A percentile compares a stretch with the other conserved stretches of the same genome.
Evolutionary conservation across 192 early-diverging fungal species (phyloP).

Genomic region (Coemansia sp.): DNA sequence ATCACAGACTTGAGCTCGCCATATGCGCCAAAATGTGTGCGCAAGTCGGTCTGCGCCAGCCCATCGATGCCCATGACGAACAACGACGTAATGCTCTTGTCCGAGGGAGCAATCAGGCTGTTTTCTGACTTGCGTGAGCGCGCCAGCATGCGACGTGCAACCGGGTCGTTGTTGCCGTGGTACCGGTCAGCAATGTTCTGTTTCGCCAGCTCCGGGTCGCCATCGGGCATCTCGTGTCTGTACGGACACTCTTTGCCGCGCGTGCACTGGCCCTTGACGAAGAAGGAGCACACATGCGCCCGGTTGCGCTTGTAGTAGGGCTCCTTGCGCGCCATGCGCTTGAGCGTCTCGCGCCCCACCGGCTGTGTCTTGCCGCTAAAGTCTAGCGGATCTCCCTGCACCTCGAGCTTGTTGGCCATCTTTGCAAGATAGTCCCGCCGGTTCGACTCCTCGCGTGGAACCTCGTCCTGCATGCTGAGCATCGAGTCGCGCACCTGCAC

Average conservation of each 20-base stretch:
- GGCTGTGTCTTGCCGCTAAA: conserved; percentile 45
- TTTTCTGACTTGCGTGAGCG: conserved; percentile 54
- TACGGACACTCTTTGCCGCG: conserved; percentile 95
- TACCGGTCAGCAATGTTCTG: conserved; percentile 97
- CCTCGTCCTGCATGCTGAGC: conserved; percentile 69
- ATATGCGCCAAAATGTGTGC: conserved; percentile 72
- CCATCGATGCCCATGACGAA: conserved; percentile 84
- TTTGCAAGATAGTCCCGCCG: conserved; percentile 84
- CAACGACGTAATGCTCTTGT: conserved; percentile 79
- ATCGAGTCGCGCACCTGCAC: conserved; percentile 92
- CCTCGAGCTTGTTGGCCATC: conserved; percentile 57
- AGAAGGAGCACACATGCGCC: conserved; percentile 94
- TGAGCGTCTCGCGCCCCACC: conserved; percentile 59
- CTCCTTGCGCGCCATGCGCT: conserved; percentile 82
- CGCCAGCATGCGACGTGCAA: conserved; percentile 81
- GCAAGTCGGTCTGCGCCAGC: conserved; percentile 70
- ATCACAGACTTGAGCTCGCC: conserved; percentile 90
- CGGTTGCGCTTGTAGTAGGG: conserved; percentile 92
- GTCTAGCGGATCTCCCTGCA: conserved; percentile 21
- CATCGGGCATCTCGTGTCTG: conserved; percentile 85
- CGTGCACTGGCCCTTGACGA: conserved; percentile 91
- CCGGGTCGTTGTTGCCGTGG: conserved; percentile 92
- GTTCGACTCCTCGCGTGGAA: conserved; percentile 86
- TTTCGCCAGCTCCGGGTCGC: conserved; percentile 77
- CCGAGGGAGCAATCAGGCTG: conserved; percentile 67